Base-by-base conservation (phyloP, 495 filamentous ascomycete species). In the Neohortaea acidophila region DNA sequence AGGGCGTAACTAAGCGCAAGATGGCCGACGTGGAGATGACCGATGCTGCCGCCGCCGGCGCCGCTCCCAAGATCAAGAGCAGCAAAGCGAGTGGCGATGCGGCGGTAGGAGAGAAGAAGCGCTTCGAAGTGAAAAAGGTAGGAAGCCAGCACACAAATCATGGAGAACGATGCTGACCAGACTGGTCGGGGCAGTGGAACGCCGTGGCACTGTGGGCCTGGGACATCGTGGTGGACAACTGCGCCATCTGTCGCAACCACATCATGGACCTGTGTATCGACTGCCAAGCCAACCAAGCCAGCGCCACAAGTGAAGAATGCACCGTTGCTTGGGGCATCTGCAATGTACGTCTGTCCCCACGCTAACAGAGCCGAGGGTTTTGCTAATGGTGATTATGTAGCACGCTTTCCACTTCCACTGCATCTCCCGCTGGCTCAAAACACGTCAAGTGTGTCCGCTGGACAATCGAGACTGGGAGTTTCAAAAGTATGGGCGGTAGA, bases 221-320 rank as follows among this genome's bases (percentile, higher is more conserved):
- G 89, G 89, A 99, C 60, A 99, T 99, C 37, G 87, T 99, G 10
- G 89, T 99, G 36, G 89, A 99, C 64, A 99, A 99, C 68, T 99
- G 89, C 59, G 89, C 89, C 43, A 99, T 99, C 54, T 99, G 89
- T 65, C 74, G 89, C 50, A 99, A 99, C 54, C 89, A 99, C 56
- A 99, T 99, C 58, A 99, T 99, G 89, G 89, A 99, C 58, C 67
- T 99, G 20, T 99, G 85, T 86, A 99, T 99, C 46, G 89, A 99
- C 59, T 99, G 89, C 55, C 89, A 99, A 61, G 89, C 89, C n/a
- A 99, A 99, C 59, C 89, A 99, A 60, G 86, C 87, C 23, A 94
- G 85, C 20, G 87, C 89, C 33, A 92, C 89, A 10, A 93, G 78
- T 32, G 89, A 99, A 54, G 89, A 99, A 56, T 99, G 89, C 56